phyloP scores from a whole-genome alignment of 179 eudicot species.

The Silene coronaria region DNA sequence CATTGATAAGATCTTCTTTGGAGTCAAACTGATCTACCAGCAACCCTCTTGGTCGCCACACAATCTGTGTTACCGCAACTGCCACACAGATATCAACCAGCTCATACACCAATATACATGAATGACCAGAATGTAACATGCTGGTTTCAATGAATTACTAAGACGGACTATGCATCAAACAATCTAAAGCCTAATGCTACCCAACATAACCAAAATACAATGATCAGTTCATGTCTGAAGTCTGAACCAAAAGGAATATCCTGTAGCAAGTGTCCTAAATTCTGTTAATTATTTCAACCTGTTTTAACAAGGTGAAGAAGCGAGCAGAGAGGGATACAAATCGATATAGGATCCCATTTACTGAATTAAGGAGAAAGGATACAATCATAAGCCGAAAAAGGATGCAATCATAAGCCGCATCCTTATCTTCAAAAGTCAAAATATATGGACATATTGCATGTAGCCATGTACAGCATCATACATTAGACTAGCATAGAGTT shows the following conservation, averaged over 20 bases:
- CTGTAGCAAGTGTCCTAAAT: no score
- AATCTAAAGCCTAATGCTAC: background rate
- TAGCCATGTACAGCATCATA: background rate
- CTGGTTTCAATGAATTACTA: background rate
- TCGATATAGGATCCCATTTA: background rate
- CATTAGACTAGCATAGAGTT: background rate
- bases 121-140: conserved; percentile 1
- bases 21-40: conserved; percentile 95
- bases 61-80: conserved; percentile 94
- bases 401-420: background rate
- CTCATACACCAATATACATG: background rate
- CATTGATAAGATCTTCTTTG: conserved; percentile 91
- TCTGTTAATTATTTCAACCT: no score
- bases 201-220: background rate
- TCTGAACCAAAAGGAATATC: background rate
- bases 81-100: conserved; percentile 20
- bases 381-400: background rate
- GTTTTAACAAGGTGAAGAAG: background rate
- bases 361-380: background rate
- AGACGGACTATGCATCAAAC: background rate
- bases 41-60: conserved; percentile 93
- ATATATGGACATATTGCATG: background rate
- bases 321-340: background rate
- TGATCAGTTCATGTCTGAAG: background rate
- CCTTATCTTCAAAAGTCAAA: background rate